Base-by-base conservation (phyloP, 2,329 filamentous ascomycete genomes). In the Byssothecium circinans region DNA sequence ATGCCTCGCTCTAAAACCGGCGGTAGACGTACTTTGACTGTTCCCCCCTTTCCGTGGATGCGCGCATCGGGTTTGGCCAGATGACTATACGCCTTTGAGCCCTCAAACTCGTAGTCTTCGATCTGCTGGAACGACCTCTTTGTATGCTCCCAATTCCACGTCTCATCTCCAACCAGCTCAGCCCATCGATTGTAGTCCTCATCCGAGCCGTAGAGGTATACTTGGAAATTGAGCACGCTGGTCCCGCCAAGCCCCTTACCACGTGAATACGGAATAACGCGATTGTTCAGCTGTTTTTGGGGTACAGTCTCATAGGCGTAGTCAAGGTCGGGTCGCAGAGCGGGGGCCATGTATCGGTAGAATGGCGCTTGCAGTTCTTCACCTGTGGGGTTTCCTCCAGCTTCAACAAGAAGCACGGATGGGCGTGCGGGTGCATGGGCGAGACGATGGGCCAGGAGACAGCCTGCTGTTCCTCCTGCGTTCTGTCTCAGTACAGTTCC, bases 101-200 rank as follows among this genome's bases (percentile, higher is more conserved):
- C 60, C 1, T 49, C 57, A 0, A 67, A 64, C 47, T 82, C 74
- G 54, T 81, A 84, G 0, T 68, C 76, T 60, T 85, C 82, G 15
- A 86, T 71, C 14, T 62, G 66, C 51, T 79, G 79, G 57, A 78
- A 81, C 0, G 78, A 72, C 2, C 65, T 49, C 47, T 80, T 74
- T 22, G 81, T 79, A 35, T 74, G 69, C 2, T 77, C 67, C 83
- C 83, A 87, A 2, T 57, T 53, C 63, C 78, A 87, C 0, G 68
- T 61, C 4, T 82, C 75, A 53, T 87, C 83, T 0, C 68, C 81
- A 0, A 81, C 78, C 2, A 78, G 51, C 0, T 73, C 67, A 1
- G 81, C 81, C 82, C 83, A 86, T 43, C 81, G 75, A 22, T 87
- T 76, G 50, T 82, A 86, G 53, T 87, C 84, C 42, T 81, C 81